Conservation (phyloP, 306 rosid species). For the Castanea mollissima region DNA sequence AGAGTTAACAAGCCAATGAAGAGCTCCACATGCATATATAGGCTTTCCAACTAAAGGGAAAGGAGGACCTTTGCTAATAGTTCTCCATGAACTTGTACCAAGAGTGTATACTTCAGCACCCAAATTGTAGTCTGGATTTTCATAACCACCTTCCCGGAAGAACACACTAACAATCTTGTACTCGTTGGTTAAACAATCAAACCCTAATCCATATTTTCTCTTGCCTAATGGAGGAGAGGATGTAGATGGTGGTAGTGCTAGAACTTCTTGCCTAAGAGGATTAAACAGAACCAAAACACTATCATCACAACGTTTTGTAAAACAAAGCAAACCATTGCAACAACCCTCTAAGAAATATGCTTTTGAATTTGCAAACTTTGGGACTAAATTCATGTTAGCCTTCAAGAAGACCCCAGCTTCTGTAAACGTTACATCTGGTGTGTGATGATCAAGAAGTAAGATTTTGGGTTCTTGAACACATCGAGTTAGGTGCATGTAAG, state of each 20-base stretch:
- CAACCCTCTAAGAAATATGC: not conserved
- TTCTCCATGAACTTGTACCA: not conserved
- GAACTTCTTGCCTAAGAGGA: not conserved
- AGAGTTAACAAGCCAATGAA: not conserved
- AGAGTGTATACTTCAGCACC: not conserved
- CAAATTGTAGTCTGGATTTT: no score
- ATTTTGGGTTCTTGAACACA: not conserved
- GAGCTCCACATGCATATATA: not conserved
- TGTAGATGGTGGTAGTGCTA: not conserved
- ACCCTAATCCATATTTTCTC: not conserved
- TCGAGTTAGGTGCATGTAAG: not conserved
- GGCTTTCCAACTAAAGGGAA: not conserved
- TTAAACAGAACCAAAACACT: not conserved
- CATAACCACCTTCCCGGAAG: no score
- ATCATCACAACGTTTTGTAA: not conserved
- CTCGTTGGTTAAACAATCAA: not conserved
- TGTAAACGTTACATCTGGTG: not conserved
- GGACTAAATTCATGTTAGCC: not conserved
- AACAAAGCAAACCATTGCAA: not conserved
- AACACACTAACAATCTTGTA: not conserved
- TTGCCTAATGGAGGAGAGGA: not conserved
- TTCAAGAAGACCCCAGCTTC: not conserved
- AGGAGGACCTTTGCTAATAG: not conserved
- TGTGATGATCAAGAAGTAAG: not conserved
- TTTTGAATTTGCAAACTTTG: not conserved